phyloP scores from a whole-genome alignment of 1,284 basidiomycete genomes.

The Austropuccinia psidii region DNA sequence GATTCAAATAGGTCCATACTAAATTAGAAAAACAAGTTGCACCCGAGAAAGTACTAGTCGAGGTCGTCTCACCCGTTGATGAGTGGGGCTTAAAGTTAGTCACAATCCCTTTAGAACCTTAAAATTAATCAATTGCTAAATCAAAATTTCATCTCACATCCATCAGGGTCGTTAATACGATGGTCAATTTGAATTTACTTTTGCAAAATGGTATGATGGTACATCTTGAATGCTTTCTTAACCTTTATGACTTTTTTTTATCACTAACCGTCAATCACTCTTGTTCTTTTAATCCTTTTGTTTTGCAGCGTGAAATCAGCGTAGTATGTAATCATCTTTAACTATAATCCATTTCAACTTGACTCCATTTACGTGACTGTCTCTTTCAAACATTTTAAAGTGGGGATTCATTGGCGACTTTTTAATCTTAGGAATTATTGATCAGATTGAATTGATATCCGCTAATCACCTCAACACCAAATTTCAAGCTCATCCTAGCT shows the following conservation, averaged over 20 bases:
- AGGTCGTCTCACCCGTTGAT: conserved; percentile 14
- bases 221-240: neutral
- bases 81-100: conserved; percentile 28
- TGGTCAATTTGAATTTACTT: conserved; percentile 13
- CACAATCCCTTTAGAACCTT: neutral
- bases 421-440: conserved; percentile 28
- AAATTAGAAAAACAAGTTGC: conserved; percentile 32
- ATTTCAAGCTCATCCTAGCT: neutral
- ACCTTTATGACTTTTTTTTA: neutral
- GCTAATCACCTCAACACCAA: too few species aligned
- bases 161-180: conserved; percentile 22
- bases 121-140: neutral
- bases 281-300: neutral
- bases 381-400: neutral
- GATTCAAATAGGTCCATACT: conserved; percentile 3
- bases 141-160: neutral
- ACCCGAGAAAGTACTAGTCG: conserved; percentile 2
- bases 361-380: neutral
- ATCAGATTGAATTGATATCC: conserved; percentile 28
- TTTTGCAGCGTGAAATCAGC: conserved; percentile 19
- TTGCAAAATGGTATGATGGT: conserved; percentile 26
- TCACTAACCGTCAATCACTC: neutral
- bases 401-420: conserved; percentile 34
- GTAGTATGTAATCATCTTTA: conserved; percentile 14
- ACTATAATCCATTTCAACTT: neutral